phyloP scores from a whole-genome alignment of 1,139 yeast genomes.

The Hansenula lynferdii region DNA sequence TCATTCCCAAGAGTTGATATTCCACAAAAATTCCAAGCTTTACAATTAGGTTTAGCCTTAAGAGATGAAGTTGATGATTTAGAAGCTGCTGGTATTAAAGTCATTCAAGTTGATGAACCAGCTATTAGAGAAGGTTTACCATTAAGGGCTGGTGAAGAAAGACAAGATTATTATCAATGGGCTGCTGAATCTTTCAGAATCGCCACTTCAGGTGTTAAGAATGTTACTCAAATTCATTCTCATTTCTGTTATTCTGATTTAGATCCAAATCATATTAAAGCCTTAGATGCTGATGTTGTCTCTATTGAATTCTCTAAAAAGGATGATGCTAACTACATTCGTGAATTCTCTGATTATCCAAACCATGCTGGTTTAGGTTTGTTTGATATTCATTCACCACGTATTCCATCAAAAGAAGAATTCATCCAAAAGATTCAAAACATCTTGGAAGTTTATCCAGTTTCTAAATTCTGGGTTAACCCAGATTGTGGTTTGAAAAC shows the following conservation, averaged over 20 bases:
- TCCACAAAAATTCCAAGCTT: constrained; percentile 89
- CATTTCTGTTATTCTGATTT: constrained; percentile 99
- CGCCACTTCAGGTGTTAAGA: constrained; percentile 96
- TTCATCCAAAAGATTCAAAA: constrained; percentile 90
- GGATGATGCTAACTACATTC: constrained; percentile 97
- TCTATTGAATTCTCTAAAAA: constrained; percentile 99
- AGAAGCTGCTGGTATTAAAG: constrained; percentile 97
- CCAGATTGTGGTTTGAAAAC: constrained; percentile 99
- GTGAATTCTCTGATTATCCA: constrained; percentile 97
- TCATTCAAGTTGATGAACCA: constrained; percentile 99
- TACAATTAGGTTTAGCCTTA: constrained; percentile 95
- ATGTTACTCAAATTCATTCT: constrained; percentile 97
- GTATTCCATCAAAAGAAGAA: constrained; percentile 97
- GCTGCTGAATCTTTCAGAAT: constrained; percentile 99
- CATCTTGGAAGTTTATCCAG: constrained; percentile 95
- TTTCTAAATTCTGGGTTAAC: constrained; percentile 98
- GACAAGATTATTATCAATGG: constrained; percentile 96
- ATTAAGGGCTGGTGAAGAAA: constrained; percentile 95
- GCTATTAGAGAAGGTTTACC: constrained; percentile 99
- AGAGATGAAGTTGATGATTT: constrained; percentile 98
- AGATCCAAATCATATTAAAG: constrained; percentile 99
- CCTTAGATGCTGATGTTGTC: constrained; percentile 98
- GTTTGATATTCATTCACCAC: constrained; percentile 99
- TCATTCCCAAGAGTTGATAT: constrained; percentile 99
- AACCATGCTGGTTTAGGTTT: constrained; percentile 99